A percentile compares a stretch with the other conserved stretches of the same genome.
Evolutionary conservation across 2,329 filamentous ascomycete genomes (phyloP).

Genomic region (Aspergillus sp.): DNA sequence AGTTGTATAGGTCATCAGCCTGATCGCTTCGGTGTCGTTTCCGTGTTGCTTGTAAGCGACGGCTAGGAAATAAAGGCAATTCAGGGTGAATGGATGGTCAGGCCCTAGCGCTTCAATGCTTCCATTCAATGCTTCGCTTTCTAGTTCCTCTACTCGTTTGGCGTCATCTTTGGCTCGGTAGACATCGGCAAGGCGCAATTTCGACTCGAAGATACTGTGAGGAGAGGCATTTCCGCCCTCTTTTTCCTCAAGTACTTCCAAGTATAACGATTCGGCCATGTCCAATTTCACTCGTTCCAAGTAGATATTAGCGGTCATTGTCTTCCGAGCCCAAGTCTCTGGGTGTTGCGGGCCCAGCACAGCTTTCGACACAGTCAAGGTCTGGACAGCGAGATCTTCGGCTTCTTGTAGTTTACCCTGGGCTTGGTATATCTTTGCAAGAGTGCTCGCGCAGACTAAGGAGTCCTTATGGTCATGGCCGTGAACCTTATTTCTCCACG

Average conservation of each 20-base stretch:
- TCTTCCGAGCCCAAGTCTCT: neutral
- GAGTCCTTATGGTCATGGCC: conserved; percentile 17
- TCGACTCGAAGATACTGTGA: neutral
- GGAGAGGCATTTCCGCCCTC: neutral
- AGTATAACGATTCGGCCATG: neutral
- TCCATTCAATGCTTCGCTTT: conserved; percentile 11
- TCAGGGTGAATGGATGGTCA: conserved; percentile 14
- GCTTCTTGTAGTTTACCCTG: conserved; percentile 22
- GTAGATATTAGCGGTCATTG: neutral
- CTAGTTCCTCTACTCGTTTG: conserved; percentile 8
- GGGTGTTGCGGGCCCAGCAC: conserved; percentile 13
- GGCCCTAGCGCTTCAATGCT: conserved; percentile 10
- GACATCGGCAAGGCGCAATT: neutral
- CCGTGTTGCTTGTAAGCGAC: conserved; percentile 6
- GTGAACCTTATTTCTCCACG: conserved; percentile 15
- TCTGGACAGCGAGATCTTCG: conserved; percentile 20
- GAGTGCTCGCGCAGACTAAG: conserved; percentile 31
- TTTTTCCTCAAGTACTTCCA: neutral
- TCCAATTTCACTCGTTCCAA: neutral
- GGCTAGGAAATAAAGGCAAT: conserved; percentile 2
- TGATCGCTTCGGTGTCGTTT: conserved; percentile 6
- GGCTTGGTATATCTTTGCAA: conserved; percentile 10
- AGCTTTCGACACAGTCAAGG: conserved; percentile 11
- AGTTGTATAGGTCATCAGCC: conserved; percentile 6
- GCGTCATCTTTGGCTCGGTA: neutral